Conservation (phyloP, 768 basidiomycete species). For the Phaeotremella fagi region DNA sequence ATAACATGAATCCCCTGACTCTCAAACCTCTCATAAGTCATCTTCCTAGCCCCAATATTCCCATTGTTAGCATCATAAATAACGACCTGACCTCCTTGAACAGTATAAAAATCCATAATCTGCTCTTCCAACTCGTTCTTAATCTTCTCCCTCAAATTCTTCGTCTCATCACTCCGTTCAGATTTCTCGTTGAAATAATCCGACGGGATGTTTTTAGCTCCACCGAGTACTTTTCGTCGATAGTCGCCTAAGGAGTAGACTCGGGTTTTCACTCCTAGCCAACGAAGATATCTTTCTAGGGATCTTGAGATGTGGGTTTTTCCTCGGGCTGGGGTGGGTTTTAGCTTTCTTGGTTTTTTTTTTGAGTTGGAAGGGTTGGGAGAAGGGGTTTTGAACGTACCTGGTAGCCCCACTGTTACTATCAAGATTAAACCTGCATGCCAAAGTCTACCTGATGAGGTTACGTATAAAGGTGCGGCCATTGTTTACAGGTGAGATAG, state of each 20-base stretch:
- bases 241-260: constrained; percentile 96
- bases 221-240: constrained; percentile 80
- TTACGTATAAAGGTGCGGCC: constrained; percentile 95
- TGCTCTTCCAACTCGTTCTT: constrained; percentile 78
- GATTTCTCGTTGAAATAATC: constrained; percentile 83
- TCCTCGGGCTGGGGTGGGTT: constrained; percentile 60
- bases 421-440: constrained; percentile 90
- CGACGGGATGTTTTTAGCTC: constrained; percentile 75
- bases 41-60: constrained; percentile 60
- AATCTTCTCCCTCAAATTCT: constrained; percentile 67
- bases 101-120: constrained; percentile 82
- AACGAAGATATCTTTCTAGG: constrained; percentile 92
- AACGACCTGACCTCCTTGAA: constrained; percentile 79
- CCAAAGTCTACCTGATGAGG: constrained; percentile 55
- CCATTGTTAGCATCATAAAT: constrained; percentile 99
- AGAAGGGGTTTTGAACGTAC: constrained; percentile 25
- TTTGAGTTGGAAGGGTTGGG: not conserved
- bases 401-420: constrained; percentile 82
- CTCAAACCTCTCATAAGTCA: constrained; percentile 78
- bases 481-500: too few species aligned
- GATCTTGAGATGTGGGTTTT: constrained; percentile 96
- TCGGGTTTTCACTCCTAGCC: constrained; percentile 95
- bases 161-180: constrained; percentile 67
- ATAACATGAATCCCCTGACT: constrained; percentile 84
- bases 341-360: not conserved